phyloP scores from a whole-genome alignment of 306 rosid genomes.

The Elaeagnus macrophylla region DNA sequence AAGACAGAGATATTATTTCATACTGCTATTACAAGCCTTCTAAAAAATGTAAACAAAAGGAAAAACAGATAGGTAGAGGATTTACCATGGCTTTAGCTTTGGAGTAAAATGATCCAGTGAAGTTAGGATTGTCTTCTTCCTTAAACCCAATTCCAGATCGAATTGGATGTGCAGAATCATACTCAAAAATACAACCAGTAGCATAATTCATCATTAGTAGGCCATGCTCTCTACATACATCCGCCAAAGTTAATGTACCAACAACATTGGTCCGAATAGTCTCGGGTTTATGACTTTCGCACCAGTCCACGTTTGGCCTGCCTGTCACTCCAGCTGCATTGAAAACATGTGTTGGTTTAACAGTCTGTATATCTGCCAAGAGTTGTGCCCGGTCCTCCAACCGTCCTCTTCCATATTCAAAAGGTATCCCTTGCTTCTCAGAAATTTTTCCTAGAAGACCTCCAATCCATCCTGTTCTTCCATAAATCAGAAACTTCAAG shows the following conservation, averaged over 20 bases:
- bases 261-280: slow-evolving; percentile 35
- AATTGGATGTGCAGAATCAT: slow-evolving; percentile 26
- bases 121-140: slow-evolving; percentile 33
- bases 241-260: slow-evolving; percentile 36
- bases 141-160: slow-evolving; percentile 31
- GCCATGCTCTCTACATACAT: slow-evolving; percentile 35
- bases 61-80: neutral
- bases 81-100: slow-evolving; percentile 44
- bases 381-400: slow-evolving; percentile 38
- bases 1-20: slow-evolving; percentile 4
- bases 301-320: slow-evolving; percentile 48
- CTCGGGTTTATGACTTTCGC: slow-evolving; percentile 38
- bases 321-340: slow-evolving; percentile 43
- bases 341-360: slow-evolving; percentile 47
- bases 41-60: slow-evolving; percentile 2
- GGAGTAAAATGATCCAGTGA: slow-evolving; percentile 32
- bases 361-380: slow-evolving; percentile 30
- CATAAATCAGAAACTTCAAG: slow-evolving; percentile 43
- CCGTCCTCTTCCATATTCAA: slow-evolving; percentile 38
- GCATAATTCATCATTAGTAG: slow-evolving; percentile 38
- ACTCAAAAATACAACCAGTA: slow-evolving; percentile 36
- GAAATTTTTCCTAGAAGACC: slow-evolving; percentile 41
- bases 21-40: neutral
- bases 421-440: slow-evolving; percentile 36
- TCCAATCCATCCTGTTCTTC: slow-evolving; percentile 49